phyloP scores from a whole-genome alignment of 345 rosid genomes.

The Gossypium herbaceum region DNA sequence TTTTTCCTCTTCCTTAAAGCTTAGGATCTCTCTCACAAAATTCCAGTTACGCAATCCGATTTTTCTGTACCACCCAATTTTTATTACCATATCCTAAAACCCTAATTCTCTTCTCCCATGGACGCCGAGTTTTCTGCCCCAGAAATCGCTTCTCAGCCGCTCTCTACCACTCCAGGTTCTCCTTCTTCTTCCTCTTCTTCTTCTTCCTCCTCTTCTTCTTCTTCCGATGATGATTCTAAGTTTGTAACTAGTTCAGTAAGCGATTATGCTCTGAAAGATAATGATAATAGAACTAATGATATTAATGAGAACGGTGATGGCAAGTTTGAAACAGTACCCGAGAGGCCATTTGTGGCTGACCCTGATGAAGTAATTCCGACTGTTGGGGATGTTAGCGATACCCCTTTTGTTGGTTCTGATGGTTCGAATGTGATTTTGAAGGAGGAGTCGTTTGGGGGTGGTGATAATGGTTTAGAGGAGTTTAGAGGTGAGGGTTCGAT shows the following conservation, averaged over 20 bases:
- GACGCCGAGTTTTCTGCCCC: conserved; percentile 41
- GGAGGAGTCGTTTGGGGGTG: conserved; percentile 20
- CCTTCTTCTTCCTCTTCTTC: conserved; percentile 9
- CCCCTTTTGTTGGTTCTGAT: conserved; percentile 18
- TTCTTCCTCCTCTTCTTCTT: not conserved
- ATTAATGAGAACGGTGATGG: conserved; percentile 29
- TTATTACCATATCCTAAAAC: conserved; percentile 1
- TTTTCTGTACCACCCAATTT: not conserved
- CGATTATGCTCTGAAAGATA: conserved; percentile 4
- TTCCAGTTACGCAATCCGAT: not conserved
- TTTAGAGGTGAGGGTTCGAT: conserved; percentile 17
- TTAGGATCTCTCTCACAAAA: not conserved
- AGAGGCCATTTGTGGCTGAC: conserved; percentile 23
- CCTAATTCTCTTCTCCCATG: conserved; percentile 29
- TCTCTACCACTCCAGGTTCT: conserved; percentile 48
- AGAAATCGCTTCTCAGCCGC: conserved; percentile 24
- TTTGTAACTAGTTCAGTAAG: conserved; percentile 22
- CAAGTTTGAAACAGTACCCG: conserved; percentile 36
- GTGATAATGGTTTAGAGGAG: conserved; percentile 22
- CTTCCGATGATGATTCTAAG: conserved; percentile 10
- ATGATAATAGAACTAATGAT: conserved; percentile 23
- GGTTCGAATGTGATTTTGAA: conserved; percentile 15
- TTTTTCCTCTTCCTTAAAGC: not conserved
- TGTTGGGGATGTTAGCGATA: conserved; percentile 13
- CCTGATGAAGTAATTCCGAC: conserved; percentile 11